Percentiles rank a stretch among this genome's conserved stretches.
phyloP scores from a whole-genome alignment of 495 filamentous ascomycete species.

The Parmelia sp. region DNA sequence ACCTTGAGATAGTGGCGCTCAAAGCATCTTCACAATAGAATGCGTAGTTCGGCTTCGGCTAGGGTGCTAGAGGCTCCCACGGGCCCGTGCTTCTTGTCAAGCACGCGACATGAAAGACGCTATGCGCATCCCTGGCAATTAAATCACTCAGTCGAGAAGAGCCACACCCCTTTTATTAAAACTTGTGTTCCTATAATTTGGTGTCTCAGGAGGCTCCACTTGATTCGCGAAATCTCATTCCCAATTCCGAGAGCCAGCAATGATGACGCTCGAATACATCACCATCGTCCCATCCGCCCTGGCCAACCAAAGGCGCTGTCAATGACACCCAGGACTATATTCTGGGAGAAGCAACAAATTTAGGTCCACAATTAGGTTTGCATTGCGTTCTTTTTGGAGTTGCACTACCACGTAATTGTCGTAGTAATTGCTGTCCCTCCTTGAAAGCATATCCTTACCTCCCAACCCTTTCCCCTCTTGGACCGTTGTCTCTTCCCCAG shows the following conservation, averaged over 20 bases:
- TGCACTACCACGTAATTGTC: constrained; percentile 14
- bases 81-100: neutral
- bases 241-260: neutral
- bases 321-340: neutral
- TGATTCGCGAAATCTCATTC: neutral
- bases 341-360: neutral
- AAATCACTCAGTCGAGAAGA: neutral
- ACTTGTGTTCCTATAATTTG: neutral
- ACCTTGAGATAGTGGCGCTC: neutral
- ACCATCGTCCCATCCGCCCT: neutral
- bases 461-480: neutral
- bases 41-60: neutral
- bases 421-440: constrained; percentile 1
- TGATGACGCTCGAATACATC: neutral
- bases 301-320: neutral
- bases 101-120: constrained; percentile 4
- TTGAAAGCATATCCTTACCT: constrained; percentile 13
- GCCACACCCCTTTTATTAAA: neutral
- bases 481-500: neutral
- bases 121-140: neutral
- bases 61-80: neutral
- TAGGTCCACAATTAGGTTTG: neutral
- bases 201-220: neutral
- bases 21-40: neutral
- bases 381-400: neutral